These are phyloP conservation scores for Neobulgaria alba DNA, from an alignment of 2,329 filamentous ascomycete genomes.

Conservation along the genomic window DNA sequence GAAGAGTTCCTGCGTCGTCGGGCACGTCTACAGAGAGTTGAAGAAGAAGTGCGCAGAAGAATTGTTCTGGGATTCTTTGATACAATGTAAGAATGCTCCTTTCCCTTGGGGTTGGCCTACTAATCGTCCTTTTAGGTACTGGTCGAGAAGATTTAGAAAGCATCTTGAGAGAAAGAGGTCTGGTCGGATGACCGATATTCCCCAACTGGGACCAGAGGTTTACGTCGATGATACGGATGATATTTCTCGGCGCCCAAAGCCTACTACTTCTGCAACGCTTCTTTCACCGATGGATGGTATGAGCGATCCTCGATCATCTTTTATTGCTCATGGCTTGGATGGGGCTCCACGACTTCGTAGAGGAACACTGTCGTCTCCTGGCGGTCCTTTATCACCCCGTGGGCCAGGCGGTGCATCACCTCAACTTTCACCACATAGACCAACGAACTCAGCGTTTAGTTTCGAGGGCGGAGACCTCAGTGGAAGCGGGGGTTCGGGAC, in stretches of 20 bases:
- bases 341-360: constrained; percentile 18
- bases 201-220: constrained; percentile 80
- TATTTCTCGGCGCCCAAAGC: constrained; percentile 12
- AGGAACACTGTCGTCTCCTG: background rate
- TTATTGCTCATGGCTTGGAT: constrained; percentile 25
- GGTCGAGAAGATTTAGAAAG: constrained; percentile 73
- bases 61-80: constrained; percentile 94
- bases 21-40: constrained; percentile 82
- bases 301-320: constrained; percentile 20
- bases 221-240: constrained; percentile 70
- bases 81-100: constrained; percentile 52
- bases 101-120: background rate
- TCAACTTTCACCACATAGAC: constrained; percentile 29
- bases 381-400: constrained; percentile 3
- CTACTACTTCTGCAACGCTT: constrained; percentile 12
- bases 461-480: constrained; percentile 22
- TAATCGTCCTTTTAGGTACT: constrained; percentile 51
- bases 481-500: constrained; percentile 13
- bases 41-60: constrained; percentile 86
- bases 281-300: constrained; percentile 21
- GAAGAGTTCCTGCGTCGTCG: constrained; percentile 91
- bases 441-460: constrained; percentile 27
- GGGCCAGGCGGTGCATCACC: constrained; percentile 18
- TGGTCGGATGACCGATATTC: constrained; percentile 68
- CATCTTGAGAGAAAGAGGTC: constrained; percentile 63